Conservation (phyloP, 352 stramenopile genomes). For the Albugo candida region DNA sequence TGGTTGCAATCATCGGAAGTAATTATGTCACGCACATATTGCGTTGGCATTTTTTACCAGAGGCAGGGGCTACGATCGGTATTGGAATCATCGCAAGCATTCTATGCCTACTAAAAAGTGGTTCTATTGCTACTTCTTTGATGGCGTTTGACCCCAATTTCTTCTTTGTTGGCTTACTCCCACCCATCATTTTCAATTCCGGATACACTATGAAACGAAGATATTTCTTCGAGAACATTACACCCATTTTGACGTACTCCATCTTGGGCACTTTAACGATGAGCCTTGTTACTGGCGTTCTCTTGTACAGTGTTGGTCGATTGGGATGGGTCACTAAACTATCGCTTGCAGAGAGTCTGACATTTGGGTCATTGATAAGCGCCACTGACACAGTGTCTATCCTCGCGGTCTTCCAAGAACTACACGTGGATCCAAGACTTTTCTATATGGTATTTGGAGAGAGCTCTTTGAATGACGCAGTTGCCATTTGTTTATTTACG, state of each 20-base stretch:
- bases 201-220: slow-evolving; percentile 83
- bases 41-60: slow-evolving; percentile 52
- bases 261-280: slow-evolving; percentile 81
- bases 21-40: slow-evolving; percentile 61
- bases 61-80: slow-evolving; percentile 41
- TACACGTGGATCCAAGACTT: slow-evolving; percentile 77
- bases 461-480: slow-evolving; percentile 87
- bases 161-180: slow-evolving; percentile 86
- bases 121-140: slow-evolving; percentile 42
- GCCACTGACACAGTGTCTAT: slow-evolving; percentile 87
- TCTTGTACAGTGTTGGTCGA: slow-evolving; percentile 51
- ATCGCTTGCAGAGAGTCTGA: slow-evolving; percentile 75
- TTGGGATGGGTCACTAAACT: slow-evolving; percentile 46
- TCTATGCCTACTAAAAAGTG: slow-evolving; percentile 36
- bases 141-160: slow-evolving; percentile 82
- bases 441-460: slow-evolving; percentile 94
- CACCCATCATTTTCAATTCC: slow-evolving; percentile 91
- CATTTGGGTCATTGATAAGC: slow-evolving; percentile 84
- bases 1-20: slow-evolving; percentile 55
- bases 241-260: slow-evolving; percentile 77
- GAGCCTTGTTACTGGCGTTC: slow-evolving; percentile 61
- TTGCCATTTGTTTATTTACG: slow-evolving; percentile 86
- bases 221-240: slow-evolving; percentile 86
- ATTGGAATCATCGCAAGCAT: slow-evolving; percentile 36
- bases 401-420: slow-evolving; percentile 81